Base-by-base conservation (phyloP, 2,329 filamentous ascomycete species). In the Penicillium sp. region DNA sequence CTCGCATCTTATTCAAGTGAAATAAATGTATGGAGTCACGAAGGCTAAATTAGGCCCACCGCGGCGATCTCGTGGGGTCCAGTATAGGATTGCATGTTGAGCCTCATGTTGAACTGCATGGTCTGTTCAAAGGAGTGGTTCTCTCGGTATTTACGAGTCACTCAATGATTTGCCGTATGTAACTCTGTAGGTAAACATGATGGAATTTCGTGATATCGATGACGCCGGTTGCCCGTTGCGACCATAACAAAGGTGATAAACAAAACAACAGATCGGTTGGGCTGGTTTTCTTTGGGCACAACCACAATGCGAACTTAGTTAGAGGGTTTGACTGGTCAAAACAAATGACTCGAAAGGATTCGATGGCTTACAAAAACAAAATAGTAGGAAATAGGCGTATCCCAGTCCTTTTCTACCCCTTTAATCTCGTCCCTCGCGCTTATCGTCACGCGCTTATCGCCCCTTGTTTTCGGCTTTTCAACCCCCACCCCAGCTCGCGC, bases 401-500 rank as follows among this genome's bases (percentile, higher is more conserved):
- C n/a, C 10, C 31, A 14, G 13, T n/a, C 34, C 34, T 14, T 27
- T 31, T 36, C n/a, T 18, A 10, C 36, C 41, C 39, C 45, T 53
- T 53, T 38, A 38, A 40, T 38, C 32, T 39, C 57, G 56, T 50
- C 52, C 22, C 44, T 59, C 53, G 62, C 57, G 60, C 59, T 64
- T 65, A 65, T 65, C 62, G 39, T 41, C 49, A 53, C 59, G 60
- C 60, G 62, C 62, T 64, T 65, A 65, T 65, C 62, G 62, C 61
- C 62, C 61, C 62, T 65, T 64, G 62, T 55, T 55, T 55, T 55
- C 55, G 47, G 58, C 50, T 57, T 59, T 64, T 58, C 61, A 64
- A 64, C 62, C 63, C 63, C 56, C 57, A 53, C n/a, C 27, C 48
- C 24, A 32, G 29, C 22, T 50, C 44, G 51, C 51, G 41, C 46